phyloP scores from a whole-genome alignment of 768 basidiomycete genomes.

The Calocybe cyanea region DNA sequence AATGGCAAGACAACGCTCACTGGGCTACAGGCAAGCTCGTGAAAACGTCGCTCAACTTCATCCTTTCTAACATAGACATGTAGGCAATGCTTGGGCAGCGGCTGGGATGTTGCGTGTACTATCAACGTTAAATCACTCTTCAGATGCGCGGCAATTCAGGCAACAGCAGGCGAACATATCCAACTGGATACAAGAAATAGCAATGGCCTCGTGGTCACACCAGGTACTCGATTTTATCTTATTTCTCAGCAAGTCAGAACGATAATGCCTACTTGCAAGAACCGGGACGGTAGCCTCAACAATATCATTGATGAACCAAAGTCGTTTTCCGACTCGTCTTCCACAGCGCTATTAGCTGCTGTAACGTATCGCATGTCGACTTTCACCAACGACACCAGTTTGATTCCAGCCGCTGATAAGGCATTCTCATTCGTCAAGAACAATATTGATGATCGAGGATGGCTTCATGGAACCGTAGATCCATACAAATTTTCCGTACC shows the following conservation, averaged over 20 bases:
- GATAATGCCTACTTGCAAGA: constrained; percentile 20
- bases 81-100: constrained; percentile 67
- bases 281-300: constrained; percentile 39
- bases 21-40: constrained; percentile 51
- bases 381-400: constrained; percentile 31
- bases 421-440: constrained; percentile 33
- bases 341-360: constrained; percentile 56
- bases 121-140: constrained; percentile 45
- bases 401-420: constrained; percentile 36
- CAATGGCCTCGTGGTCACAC: constrained; percentile 36
- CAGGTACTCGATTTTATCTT: constrained; percentile 30
- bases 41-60: neutral
- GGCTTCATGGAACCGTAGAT: constrained; percentile 45
- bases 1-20: constrained; percentile 41
- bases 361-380: constrained; percentile 51
- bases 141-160: constrained; percentile 30
- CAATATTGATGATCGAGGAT: constrained; percentile 36
- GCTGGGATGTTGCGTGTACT: constrained; percentile 61
- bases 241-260: neutral
- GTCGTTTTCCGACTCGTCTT: constrained; percentile 53
- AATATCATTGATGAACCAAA: constrained; percentile 48
- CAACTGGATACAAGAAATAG: constrained; percentile 53
- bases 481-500: constrained; percentile 45
- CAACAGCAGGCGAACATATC: constrained; percentile 41
- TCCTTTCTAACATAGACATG: neutral